Base-by-base conservation (phyloP, 176 grass and related monocot species). In the Oryza rufipogon region DNA sequence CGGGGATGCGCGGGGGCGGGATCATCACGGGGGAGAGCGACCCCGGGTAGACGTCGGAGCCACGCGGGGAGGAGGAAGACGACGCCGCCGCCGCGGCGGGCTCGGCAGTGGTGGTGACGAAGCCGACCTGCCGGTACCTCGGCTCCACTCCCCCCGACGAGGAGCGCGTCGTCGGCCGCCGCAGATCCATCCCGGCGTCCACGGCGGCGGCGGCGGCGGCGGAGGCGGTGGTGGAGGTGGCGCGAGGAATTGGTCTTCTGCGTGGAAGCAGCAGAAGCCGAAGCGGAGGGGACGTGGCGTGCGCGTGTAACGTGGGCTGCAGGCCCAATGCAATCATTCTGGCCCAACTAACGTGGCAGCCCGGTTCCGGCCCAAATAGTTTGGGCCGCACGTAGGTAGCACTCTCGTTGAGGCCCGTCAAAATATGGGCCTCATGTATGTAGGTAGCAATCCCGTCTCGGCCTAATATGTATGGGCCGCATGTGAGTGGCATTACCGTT, bases 1-100 rank as follows among this genome's bases (percentile, higher is more conserved):
- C 71, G 36, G 84, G 46, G 66, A 86, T 70, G 60, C 81, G 88
- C 47, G 90, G 90, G 11, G 88, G 90, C 16, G 88, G 93, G 76
- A 95, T 95, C 93, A 91, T 95, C 71, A 95, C 93, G 9, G 90
- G 93, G 30, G 86, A 96, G 47, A 89, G 83, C 17, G 88, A 83
- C 68, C 66, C 30, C 46, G 48, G 83, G 4, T 32, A 84, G 66
- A 72, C 76, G n/a, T 52, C 83, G 71, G 74, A 60, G 9, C 65
- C 71, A 10, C 33, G 5, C 39, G 66, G 74, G 61, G 74, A 70
- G 51, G 28, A 71, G 15, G 19, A 14, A 10, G 58, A 15, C 77
- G 56, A 70, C 71, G 46, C 30, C 16, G 28, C 26, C 47, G 49
- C 17, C 26, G 61, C 52, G 2, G 16, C 30, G 0, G 19, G 41